Evolutionary conservation across 257 asterid genomes (phyloP).

Genomic region (Cynanchum wilfordii): DNA sequence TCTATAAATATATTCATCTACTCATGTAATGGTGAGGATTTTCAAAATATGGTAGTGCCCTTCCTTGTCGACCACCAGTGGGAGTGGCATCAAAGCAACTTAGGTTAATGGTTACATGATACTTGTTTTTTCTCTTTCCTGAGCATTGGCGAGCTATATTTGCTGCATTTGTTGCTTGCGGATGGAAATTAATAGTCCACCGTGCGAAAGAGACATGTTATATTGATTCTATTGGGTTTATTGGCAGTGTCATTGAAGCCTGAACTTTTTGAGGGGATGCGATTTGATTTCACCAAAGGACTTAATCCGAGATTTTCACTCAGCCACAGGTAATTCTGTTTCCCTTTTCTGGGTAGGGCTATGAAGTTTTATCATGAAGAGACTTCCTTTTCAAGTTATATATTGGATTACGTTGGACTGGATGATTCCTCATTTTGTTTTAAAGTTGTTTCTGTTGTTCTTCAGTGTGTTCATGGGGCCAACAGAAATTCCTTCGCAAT

Average conservation of each 20-base stretch:
- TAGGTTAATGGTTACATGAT: too few relatives aligned
- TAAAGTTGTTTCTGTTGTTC: slow-evolving; percentile 12
- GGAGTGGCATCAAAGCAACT: background rate
- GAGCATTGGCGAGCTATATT: background rate
- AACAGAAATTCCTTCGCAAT: slow-evolving; percentile 87
- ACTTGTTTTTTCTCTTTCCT: background rate
- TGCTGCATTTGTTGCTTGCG: background rate
- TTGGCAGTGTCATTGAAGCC: slow-evolving; percentile 98
- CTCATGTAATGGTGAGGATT: background rate
- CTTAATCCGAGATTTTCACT: slow-evolving; percentile 84
- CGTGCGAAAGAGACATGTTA: background rate
- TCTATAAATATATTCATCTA: background rate
- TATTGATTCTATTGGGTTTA: slow-evolving; percentile 16
- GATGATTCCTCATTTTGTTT: background rate
- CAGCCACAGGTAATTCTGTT: slow-evolving; percentile 77
- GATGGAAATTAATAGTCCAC: background rate
- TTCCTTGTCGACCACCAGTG: background rate
- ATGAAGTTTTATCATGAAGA: background rate
- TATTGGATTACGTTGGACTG: background rate
- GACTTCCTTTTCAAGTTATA: background rate
- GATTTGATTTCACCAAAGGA: slow-evolving; percentile 90
- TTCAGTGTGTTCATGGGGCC: slow-evolving; percentile 95
- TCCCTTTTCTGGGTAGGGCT: slow-evolving; percentile 6
- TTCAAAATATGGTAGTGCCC: background rate
- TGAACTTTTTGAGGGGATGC: slow-evolving; percentile 95